Percentiles rank a stretch among this genome's conserved stretches.
Conservation (phyloP, 768 basidiomycete species). For the Lentinula sp. region DNA sequence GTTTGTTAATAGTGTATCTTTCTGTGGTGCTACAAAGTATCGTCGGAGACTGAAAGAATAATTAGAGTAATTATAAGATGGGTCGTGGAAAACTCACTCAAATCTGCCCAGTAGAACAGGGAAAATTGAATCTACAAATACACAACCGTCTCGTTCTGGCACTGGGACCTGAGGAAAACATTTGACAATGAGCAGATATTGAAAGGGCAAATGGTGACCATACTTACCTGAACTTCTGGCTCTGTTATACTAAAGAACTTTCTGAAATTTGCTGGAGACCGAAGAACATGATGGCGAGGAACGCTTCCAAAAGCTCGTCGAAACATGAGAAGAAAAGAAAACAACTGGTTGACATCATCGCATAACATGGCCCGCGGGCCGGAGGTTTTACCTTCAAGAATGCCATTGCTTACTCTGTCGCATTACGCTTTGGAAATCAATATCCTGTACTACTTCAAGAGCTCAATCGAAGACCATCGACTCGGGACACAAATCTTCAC, state of each 20-base stretch:
- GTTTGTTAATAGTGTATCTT: constrained; percentile 47
- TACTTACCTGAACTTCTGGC: background rate
- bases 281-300: background rate
- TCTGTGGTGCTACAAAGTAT: constrained; percentile 54
- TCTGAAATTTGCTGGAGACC: background rate
- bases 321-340: background rate
- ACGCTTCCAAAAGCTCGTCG: background rate
- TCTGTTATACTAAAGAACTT: background rate
- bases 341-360: too few relatives aligned
- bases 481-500: too few relatives aligned
- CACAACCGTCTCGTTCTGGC: constrained; percentile 42
- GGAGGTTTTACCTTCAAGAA: too few relatives aligned
- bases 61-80: constrained; percentile 6
- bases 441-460: too few relatives aligned
- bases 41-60: constrained; percentile 50
- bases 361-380: too few relatives aligned
- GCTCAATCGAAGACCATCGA: too few relatives aligned
- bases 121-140: constrained; percentile 77
- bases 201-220: too few relatives aligned
- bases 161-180: background rate
- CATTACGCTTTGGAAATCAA: too few relatives aligned
- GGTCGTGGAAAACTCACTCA: constrained; percentile 49
- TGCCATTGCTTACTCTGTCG: too few relatives aligned
- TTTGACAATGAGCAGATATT: background rate
- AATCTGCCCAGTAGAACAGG: constrained; percentile 64